phyloP scores from a whole-genome alignment of 176 grass and related monocot genomes.

The Carex scoparia region DNA sequence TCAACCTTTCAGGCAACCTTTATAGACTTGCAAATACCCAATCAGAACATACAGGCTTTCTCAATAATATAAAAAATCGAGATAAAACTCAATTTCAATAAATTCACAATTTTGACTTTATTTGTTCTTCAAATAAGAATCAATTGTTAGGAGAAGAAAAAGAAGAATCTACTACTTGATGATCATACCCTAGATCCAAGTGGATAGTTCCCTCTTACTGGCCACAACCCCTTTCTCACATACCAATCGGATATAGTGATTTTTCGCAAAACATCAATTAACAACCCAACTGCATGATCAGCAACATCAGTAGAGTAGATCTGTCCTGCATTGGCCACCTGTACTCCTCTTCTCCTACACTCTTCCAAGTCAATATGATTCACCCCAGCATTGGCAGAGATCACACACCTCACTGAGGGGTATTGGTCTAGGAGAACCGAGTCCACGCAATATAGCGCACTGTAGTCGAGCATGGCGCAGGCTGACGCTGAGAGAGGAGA shows the following conservation, averaged over 20 bases:
- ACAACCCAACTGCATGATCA: slow-evolving; percentile 36
- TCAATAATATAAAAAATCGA: background rate
- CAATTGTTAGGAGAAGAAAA: background rate
- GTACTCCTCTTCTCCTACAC: slow-evolving; percentile 27
- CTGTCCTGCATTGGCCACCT: slow-evolving; percentile 30
- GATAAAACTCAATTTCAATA: background rate
- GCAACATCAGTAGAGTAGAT: slow-evolving; percentile 28
- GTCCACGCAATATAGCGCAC: background rate
- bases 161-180: background rate
- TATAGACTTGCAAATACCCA: background rate
- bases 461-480: background rate
- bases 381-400: slow-evolving; percentile 5
- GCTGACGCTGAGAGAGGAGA: slow-evolving; percentile 15
- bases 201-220: too few species aligned
- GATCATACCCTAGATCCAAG: slow-evolving; percentile 27
- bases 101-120: background rate
- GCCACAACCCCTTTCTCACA: slow-evolving; percentile 5
- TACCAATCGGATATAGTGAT: slow-evolving; percentile 22
- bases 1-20: background rate
- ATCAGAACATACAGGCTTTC: background rate
- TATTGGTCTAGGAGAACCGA: slow-evolving; percentile 6
- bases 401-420: slow-evolving; percentile 21
- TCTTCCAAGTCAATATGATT: slow-evolving; percentile 35
- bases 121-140: background rate
- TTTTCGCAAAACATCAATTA: slow-evolving; percentile 27